Evolutionary conservation across 2,329 filamentous ascomycete species (phyloP), one percentile per base, ranked within the genome.

Genomic region (Aspergillus terreus): DNA sequence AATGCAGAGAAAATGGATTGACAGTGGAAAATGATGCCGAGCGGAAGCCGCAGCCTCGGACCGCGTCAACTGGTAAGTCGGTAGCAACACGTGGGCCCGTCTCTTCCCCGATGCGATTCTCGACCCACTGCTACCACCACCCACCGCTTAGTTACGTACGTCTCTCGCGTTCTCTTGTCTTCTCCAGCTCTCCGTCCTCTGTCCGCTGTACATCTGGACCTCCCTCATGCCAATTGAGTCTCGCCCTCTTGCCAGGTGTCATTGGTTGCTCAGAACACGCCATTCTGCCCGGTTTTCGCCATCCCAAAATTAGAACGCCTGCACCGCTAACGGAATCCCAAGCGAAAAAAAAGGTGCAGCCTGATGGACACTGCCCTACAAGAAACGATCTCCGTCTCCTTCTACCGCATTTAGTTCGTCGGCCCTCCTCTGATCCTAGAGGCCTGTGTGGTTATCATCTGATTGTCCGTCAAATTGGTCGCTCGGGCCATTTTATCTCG

Each of bases 301-400:
- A 32, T 21, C 21, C 50, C 38, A 56, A 44, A 51, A 44, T 51
- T 51, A 53, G 52, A 49, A 52, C 36, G 33, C 33, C 25, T 51
- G 38, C 23, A 33, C 49, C 19, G 42, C 7, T 5, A n/a, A n/a
- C 30, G 32, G 44, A 47, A 49, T 11, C 2, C 27, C 7, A 44
- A 54, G 49, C 23, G 49, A 40, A 19, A 52, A 51, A 47, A 45
- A 62, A 50, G 54, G 55, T 62, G 64, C 50, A 67, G 65, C 65
- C 65, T 65, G 61, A 57, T 58, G 56, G 58, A 55, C 57, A 59
- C 55, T 57, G 59, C 51, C 56, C 46, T 58, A 55, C 47, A 36
- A 40, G 33, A 36, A 42, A 51, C 17, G 42, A 47, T 46, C 42
- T 47, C 49, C 49, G 42, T 46, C 4, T 4, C 14, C 46, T 43